phyloP scores from a whole-genome alignment of 805 yeast species.

The Lipomyces orientalis region DNA sequence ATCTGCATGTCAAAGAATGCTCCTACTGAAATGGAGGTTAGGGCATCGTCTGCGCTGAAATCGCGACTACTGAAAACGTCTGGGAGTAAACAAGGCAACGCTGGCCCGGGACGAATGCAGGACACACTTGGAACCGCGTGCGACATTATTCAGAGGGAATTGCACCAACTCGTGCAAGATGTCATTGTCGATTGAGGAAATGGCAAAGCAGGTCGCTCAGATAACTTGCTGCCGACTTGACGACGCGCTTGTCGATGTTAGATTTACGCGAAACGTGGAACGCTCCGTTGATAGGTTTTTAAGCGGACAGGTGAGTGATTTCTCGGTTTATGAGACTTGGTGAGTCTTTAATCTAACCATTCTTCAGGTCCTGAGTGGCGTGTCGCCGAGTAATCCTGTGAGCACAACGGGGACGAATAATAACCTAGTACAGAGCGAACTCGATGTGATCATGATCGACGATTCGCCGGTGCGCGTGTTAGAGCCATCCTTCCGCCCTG shows the following conservation, averaged over 20 bases:
- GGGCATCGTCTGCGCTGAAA: too few relatives aligned
- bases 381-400: background rate
- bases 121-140: background rate
- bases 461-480: constrained; percentile 14
- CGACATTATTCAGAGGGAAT: background rate
- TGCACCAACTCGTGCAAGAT: background rate
- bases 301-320: background rate
- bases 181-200: background rate
- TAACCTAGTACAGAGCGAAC: background rate
- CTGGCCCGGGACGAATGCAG: too few relatives aligned
- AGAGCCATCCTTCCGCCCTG: background rate
- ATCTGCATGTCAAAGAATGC: too few relatives aligned
- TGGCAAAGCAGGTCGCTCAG: background rate
- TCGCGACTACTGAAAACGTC: too few relatives aligned
- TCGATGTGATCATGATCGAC: constrained; percentile 13
- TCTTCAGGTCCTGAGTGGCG: background rate
- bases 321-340: background rate
- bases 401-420: background rate
- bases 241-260: constrained; percentile 3
- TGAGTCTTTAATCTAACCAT: background rate
- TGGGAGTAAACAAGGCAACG: too few relatives aligned
- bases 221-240: background rate
- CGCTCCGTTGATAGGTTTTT: background rate
- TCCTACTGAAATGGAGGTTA: too few relatives aligned
- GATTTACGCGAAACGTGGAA: background rate